Evolutionary conservation across 345 rosid species (phyloP).

Genomic region (Pistacia atlantica): DNA sequence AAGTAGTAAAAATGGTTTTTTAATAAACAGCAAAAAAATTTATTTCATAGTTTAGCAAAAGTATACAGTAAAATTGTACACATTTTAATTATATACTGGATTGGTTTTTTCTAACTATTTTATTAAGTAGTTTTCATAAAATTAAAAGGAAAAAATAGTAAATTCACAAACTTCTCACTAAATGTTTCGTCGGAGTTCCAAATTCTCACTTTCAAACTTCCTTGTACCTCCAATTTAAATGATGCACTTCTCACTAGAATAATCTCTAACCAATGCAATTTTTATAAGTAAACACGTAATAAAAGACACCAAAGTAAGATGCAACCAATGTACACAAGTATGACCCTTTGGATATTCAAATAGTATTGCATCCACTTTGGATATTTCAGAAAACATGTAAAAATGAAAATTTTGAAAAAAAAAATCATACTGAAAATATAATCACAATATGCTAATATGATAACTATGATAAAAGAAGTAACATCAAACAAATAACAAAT

Average conservation of each 20-base stretch:
- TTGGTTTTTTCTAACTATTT: background rate
- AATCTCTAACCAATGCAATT: no score
- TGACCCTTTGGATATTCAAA: background rate
- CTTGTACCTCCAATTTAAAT: no score
- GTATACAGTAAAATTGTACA: background rate
- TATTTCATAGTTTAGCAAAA: background rate
- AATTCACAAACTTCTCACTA: background rate
- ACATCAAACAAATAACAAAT: background rate
- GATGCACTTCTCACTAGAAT: no score
- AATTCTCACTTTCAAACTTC: no score
- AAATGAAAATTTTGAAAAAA: background rate
- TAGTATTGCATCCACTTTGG: background rate
- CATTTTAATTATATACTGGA: background rate
- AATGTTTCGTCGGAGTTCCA: no score
- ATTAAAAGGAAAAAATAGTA: background rate
- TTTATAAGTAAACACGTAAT: no score
- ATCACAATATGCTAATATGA: background rate
- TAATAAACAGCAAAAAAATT: no score
- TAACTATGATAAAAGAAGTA: background rate
- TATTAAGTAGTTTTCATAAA: background rate
- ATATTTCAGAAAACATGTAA: conserved; percentile 11
- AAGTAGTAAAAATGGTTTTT: no score
- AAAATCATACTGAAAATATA: no score
- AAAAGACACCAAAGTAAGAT: background rate
- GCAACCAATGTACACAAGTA: background rate